Conservation (phyloP, 257 asterid genomes). For the Solanum bulbocastanum region DNA sequence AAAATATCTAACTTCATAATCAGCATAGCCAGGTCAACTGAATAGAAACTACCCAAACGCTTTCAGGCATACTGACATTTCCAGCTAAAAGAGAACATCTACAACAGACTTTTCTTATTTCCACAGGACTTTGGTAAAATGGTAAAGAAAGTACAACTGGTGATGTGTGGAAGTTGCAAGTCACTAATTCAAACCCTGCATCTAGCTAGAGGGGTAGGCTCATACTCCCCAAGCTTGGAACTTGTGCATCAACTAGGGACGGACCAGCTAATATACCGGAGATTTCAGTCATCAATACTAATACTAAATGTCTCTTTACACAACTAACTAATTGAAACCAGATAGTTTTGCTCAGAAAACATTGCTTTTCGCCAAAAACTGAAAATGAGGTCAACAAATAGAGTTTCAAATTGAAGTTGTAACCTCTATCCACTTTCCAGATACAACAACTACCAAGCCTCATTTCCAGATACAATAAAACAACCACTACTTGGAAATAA, state of each 20-base stretch:
- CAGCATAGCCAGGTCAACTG: background rate
- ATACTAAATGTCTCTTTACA: background rate
- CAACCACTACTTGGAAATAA: background rate
- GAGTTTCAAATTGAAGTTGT: background rate
- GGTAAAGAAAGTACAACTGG: background rate
- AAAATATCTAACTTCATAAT: background rate
- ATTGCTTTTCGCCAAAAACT: background rate
- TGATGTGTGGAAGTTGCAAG: background rate
- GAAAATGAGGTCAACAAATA: background rate
- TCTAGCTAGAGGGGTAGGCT: background rate
- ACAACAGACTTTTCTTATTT: background rate
- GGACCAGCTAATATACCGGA: background rate
- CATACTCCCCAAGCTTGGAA: background rate
- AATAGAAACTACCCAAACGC: background rate
- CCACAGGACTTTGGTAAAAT: background rate
- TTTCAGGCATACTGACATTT: background rate
- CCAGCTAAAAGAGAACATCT: background rate
- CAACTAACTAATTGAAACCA: background rate
- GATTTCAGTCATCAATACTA: background rate
- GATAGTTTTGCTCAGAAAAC: background rate
- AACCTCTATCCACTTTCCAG: background rate
- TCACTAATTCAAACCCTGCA: background rate
- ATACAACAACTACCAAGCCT: background rate
- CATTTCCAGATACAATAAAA: background rate
- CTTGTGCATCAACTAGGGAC: background rate